Evolutionary conservation across 106 monocot genomes (phyloP).

Genomic region (Acorus calamus): DNA sequence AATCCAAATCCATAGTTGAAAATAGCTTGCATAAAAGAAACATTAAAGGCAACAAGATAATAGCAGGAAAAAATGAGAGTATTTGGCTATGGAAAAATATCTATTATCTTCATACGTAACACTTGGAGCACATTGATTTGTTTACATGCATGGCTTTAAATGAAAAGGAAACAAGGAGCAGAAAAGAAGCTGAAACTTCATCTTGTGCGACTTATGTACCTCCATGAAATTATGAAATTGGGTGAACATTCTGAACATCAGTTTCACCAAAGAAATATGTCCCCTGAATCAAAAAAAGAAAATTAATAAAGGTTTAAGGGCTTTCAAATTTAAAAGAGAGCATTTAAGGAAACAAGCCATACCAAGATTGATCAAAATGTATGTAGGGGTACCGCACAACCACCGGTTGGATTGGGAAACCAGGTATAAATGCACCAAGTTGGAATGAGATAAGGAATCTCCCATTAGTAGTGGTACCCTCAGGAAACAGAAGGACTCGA

Average conservation of each 20-base stretch:
- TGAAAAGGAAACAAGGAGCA: too few species aligned
- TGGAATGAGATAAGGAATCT: constrained; percentile 79
- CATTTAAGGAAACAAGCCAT: not conserved
- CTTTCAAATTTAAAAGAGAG: too few species aligned
- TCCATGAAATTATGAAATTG: constrained; percentile 99
- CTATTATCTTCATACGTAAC: too few species aligned
- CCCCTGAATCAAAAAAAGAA: constrained; percentile 53
- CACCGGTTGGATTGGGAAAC: constrained; percentile 76
- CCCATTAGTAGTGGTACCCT: constrained; percentile 98
- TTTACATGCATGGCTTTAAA: too few species aligned
- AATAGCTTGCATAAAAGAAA: too few species aligned
- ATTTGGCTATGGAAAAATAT: too few species aligned
- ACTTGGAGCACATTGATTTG: too few species aligned
- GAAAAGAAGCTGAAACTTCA: not conserved
- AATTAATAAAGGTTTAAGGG: constrained; percentile 4
- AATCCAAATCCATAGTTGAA: not conserved
- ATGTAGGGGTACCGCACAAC: constrained; percentile 81
- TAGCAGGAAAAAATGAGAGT: too few species aligned
- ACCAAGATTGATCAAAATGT: constrained; percentile 99
- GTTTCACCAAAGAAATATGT: constrained; percentile 56
- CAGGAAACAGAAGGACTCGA: constrained; percentile 78
- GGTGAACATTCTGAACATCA: constrained; percentile 96
- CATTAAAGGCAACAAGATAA: too few species aligned
- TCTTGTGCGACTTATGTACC: constrained; percentile 22
- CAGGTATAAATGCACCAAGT: constrained; percentile 88